Percentiles rank a stretch among this genome's conserved stretches.
These are phyloP conservation scores for Solanum corneliomulleri DNA, from an alignment of 257 asterid species.

Conservation along the genomic window DNA sequence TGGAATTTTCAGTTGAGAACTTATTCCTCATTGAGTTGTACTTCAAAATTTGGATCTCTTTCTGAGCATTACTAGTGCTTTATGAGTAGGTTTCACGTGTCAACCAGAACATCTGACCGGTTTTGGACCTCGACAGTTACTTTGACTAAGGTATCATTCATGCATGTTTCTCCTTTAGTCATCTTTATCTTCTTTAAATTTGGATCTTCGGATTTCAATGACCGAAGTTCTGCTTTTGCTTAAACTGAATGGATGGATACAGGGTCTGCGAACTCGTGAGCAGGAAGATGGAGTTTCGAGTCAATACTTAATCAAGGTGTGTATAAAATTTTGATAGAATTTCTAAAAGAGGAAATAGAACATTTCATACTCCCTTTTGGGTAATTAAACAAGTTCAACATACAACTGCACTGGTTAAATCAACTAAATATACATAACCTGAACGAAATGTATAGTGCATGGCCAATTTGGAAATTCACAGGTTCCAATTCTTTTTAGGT, in stretches of 20 bases:
- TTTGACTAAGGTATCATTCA: conserved; percentile 57
- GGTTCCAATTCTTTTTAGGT: neutral
- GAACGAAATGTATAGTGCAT: neutral
- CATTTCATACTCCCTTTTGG: neutral
- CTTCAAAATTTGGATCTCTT: neutral
- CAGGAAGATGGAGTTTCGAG: conserved; percentile 86
- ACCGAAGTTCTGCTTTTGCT: neutral
- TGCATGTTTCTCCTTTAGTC: neutral
- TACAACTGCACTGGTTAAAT: neutral
- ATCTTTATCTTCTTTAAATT: neutral
- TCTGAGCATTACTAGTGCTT: neutral
- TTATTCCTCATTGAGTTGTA: neutral
- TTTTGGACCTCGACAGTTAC: conserved; percentile 63
- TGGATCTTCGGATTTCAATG: neutral
- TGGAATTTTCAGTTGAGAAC: neutral
- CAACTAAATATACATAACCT: neutral
- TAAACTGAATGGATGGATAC: conserved; percentile 4
- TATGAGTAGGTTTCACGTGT: conserved; percentile 57
- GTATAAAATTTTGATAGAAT: neutral
- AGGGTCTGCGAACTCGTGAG: conserved; percentile 91
- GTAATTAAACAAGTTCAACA: neutral
- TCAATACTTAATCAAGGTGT: conserved; percentile 74
- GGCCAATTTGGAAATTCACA: neutral
- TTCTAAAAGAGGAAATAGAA: neutral
- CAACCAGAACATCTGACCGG: conserved; percentile 72